phyloP scores from a whole-genome alignment of 352 stramenopile species.

The Peronospora destructor region DNA sequence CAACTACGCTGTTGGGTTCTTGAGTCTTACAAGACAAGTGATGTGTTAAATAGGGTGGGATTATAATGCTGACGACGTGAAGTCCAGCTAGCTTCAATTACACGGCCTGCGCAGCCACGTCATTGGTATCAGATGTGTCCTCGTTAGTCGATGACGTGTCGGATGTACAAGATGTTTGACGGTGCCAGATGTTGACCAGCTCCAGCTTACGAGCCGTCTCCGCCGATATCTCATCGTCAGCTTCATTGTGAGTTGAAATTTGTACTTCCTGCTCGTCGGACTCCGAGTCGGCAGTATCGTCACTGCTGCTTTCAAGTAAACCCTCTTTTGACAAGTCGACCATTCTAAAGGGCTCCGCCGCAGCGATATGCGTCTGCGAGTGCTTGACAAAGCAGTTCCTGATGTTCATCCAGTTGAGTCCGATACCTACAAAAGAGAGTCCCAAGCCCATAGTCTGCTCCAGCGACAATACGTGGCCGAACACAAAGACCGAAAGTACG shows the following conservation, averaged over 20 bases:
- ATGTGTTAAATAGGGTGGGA: constrained; percentile 19
- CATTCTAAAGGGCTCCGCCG: constrained; percentile 12
- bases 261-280: constrained; percentile 41
- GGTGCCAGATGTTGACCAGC: constrained; percentile 62
- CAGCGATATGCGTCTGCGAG: constrained; percentile 13
- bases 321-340: constrained; percentile 43
- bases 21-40: not conserved
- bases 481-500: constrained; percentile 75
- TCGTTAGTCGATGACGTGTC: constrained; percentile 18
- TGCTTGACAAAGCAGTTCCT: constrained; percentile 41
- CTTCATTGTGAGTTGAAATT: constrained; percentile 8
- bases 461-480: constrained; percentile 64
- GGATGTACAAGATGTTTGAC: constrained; percentile 30
- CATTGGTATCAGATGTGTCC: constrained; percentile 5
- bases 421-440: constrained; percentile 65
- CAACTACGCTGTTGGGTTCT: not conserved
- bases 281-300: constrained; percentile 58
- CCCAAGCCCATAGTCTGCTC: constrained; percentile 60
- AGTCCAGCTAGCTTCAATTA: constrained; percentile 16
- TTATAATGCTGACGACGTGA: too few species aligned
- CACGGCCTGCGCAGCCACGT: constrained; percentile 23
- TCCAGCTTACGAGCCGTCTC: constrained; percentile 58
- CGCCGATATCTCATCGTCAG: constrained; percentile 30
- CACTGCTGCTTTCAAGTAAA: constrained; percentile 54
- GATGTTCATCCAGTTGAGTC: constrained; percentile 71